These are phyloP conservation scores for Pulicaria dysenterica DNA, from an alignment of 129 eudicot genomes.

Conservation along the genomic window DNA sequence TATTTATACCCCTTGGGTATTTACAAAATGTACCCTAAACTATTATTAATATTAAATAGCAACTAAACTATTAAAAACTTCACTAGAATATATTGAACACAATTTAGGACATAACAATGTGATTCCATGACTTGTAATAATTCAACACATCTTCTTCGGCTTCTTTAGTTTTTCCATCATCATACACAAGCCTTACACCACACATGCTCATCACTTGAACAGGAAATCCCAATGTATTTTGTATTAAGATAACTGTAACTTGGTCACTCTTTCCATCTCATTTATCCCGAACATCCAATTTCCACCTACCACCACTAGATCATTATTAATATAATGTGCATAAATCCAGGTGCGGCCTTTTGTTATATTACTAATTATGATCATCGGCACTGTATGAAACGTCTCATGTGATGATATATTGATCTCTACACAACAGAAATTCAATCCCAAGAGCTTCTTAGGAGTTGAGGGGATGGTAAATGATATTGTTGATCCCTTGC, in stretches of 20 bases:
- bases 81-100: too few species aligned
- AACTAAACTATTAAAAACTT: too few species aligned
- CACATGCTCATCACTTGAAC: neutral
- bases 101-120: too few species aligned
- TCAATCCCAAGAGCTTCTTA: slow-evolving; percentile 6
- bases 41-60: too few species aligned
- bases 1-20: too few species aligned
- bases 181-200: slow-evolving; percentile 23
- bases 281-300: slow-evolving; percentile 20
- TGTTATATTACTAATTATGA: neutral
- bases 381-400: neutral
- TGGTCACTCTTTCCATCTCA: slow-evolving; percentile 19
- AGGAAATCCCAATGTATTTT: neutral
- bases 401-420: too few species aligned
- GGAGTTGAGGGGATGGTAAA: slow-evolving; percentile 5
- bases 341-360: slow-evolving; percentile 5
- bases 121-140: slow-evolving; percentile 30
- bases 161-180: neutral
- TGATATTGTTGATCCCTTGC: neutral
- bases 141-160: neutral
- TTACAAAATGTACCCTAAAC: too few species aligned
- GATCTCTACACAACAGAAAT: slow-evolving; percentile 6
- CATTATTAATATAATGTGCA: neutral
- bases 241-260: neutral
- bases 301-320: neutral